These are phyloP conservation scores for Pseudozyma sp. DNA, from an alignment of 1,284 basidiomycete genomes.

Conservation along the genomic window DNA sequence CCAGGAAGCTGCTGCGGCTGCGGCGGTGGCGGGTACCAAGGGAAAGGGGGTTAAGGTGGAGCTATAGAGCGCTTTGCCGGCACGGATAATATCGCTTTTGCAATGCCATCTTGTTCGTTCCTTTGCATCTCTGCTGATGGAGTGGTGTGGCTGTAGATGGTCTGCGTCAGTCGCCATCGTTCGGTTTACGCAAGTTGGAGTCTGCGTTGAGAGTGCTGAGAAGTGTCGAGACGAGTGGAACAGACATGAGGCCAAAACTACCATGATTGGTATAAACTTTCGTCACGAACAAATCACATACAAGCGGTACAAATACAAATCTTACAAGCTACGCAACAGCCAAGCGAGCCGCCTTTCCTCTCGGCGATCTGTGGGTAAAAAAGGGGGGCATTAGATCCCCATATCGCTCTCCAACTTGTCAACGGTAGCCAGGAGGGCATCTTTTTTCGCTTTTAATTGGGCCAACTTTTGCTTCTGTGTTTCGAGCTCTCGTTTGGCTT, in stretches of 20 bases:
- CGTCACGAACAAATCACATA: no score
- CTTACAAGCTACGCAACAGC: no score
- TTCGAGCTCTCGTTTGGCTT: constrained; percentile 11
- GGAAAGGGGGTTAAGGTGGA: constrained; percentile 12
- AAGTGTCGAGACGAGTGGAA: no score
- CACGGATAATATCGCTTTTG: not conserved
- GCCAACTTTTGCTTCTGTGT: constrained; percentile 7
- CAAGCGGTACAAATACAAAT: no score
- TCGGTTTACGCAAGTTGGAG: no score
- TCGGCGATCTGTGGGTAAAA: not conserved
- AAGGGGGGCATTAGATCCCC: not conserved
- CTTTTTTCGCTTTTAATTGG: constrained; percentile 17
- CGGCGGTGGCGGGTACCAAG: not conserved
- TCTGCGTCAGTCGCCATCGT: no score
- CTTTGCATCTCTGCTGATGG: not conserved
- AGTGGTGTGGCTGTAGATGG: not conserved
- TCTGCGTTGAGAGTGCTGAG: no score
- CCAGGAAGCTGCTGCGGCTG: not conserved
- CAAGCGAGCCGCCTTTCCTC: no score
- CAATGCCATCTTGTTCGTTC: not conserved
- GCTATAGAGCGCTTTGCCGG: constrained; percentile 10
- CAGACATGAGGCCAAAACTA: no score
- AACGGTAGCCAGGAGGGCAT: constrained; percentile 20
- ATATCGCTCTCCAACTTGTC: constrained; percentile 27
- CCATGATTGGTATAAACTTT: no score